Evolutionary conservation across 192 early-diverging fungal species (phyloP).

Genomic region (Backusella luteola): DNA sequence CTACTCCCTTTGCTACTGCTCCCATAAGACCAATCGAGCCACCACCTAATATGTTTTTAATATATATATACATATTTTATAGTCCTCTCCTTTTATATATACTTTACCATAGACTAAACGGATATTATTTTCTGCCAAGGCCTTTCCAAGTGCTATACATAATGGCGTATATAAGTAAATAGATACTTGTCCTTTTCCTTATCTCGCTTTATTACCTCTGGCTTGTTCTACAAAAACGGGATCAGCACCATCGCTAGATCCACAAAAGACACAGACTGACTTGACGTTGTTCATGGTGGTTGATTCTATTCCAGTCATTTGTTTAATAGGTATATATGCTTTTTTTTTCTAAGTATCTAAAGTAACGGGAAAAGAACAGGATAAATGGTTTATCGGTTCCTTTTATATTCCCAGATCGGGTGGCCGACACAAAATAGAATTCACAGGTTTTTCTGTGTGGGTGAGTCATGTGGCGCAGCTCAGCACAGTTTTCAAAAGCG

Average conservation of each 20-base stretch:
- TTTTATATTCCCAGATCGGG: no score
- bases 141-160: constrained; percentile 48
- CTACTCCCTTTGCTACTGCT: constrained; percentile 64
- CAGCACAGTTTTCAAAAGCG: no score
- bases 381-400: no score
- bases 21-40: constrained; percentile 81
- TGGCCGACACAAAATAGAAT: no score
- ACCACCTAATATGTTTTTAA: constrained; percentile 40
- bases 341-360: background rate
- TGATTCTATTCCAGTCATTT: background rate
- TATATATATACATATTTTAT: background rate
- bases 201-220: constrained; percentile 24
- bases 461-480: no score
- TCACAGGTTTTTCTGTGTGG: no score
- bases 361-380: background rate
- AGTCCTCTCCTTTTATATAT: background rate
- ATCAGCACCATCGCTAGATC: constrained; percentile 29
- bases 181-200: background rate
- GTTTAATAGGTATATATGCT: background rate
- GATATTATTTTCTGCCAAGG: constrained; percentile 54
- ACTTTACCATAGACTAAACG: constrained; percentile 64
- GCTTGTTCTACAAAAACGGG: constrained; percentile 45
- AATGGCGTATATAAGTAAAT: background rate
- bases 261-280: constrained; percentile 27
- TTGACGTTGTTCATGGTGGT: background rate